These are phyloP conservation scores for Xylariaceae sp. DNA, from an alignment of 2,329 filamentous ascomycete genomes.

Conservation along the genomic window DNA sequence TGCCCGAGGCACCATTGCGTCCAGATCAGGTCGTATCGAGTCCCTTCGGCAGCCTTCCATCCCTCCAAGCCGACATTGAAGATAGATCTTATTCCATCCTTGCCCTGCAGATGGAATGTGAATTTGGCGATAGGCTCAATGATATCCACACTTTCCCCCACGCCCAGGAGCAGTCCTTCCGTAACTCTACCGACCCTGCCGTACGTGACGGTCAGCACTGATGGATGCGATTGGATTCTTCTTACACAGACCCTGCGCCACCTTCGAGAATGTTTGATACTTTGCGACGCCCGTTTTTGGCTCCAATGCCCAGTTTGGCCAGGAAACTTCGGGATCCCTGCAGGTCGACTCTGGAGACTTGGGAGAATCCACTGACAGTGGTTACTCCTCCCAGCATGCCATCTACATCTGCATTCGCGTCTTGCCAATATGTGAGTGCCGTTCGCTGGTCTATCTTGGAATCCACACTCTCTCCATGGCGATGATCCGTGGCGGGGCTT, in stretches of 20 bases:
- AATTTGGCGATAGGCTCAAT: conserved; percentile 85
- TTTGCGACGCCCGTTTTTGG: conserved; percentile 24
- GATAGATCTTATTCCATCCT: conserved; percentile 56
- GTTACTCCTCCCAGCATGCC: conserved; percentile 86
- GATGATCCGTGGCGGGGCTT: too few species aligned
- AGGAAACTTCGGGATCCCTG: conserved; percentile 68
- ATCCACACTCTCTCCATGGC: too few species aligned
- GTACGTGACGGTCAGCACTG: too few species aligned
- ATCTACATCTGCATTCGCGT: conserved; percentile 46
- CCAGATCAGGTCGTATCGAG: conserved; percentile 77
- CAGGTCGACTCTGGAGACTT: conserved; percentile 66
- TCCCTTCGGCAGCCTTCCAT: conserved; percentile 50
- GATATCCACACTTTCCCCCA: conserved; percentile 71
- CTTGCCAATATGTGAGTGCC: too few species aligned
- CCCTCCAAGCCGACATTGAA: conserved; percentile 71
- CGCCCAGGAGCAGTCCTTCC: conserved; percentile 65
- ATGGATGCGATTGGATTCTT: too few species aligned
- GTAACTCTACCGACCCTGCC: conserved; percentile 85
- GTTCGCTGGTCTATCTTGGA: too few species aligned
- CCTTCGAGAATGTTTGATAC: conserved; percentile 32
- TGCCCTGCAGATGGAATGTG: conserved; percentile 56
- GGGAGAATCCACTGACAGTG: conserved; percentile 56
- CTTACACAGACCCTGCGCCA: conserved; percentile 37
- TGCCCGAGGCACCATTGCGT: conserved; percentile 88
- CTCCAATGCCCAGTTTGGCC: conserved; percentile 57